Conservation (phyloP, 257 asterid genomes). For the Perilla frutescens region DNA sequence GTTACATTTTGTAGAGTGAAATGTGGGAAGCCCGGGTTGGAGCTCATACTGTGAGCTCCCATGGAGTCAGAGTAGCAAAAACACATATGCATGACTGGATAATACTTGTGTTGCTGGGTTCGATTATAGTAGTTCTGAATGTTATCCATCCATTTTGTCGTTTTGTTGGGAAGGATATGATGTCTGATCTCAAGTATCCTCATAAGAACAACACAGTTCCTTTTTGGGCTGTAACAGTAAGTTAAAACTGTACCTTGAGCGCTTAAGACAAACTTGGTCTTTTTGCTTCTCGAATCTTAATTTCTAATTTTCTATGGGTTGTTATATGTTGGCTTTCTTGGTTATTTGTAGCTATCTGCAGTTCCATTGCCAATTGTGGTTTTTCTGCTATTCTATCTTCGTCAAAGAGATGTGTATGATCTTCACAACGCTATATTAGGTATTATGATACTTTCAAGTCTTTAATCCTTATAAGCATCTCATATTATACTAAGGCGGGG, state of each 20-base stretch:
- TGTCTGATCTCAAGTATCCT: slow-evolving; percentile 83
- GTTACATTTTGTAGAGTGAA: slow-evolving; percentile 51
- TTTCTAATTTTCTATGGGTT: background rate
- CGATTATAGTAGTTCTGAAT: slow-evolving; percentile 48
- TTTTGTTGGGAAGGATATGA: slow-evolving; percentile 90
- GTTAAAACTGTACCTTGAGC: slow-evolving; percentile 37
- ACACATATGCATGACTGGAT: slow-evolving; percentile 85
- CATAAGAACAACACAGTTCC: slow-evolving; percentile 67
- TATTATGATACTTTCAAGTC: slow-evolving; percentile 31
- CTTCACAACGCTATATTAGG: slow-evolving; percentile 87
- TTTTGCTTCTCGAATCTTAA: slow-evolving; percentile 26
- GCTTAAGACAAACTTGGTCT: background rate
- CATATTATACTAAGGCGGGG: background rate
- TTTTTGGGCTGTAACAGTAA: slow-evolving; percentile 74
- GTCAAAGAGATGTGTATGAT: slow-evolving; percentile 78
- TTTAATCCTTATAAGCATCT: slow-evolving; percentile 18
- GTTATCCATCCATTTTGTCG: slow-evolving; percentile 73
- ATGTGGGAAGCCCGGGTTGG: slow-evolving; percentile 63
- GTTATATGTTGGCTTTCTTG: slow-evolving; percentile 31
- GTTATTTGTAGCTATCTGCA: slow-evolving; percentile 55
- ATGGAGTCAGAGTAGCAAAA: slow-evolving; percentile 72
- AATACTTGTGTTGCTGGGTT: slow-evolving; percentile 63
- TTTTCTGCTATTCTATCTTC: slow-evolving; percentile 68
- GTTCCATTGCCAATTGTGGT: slow-evolving; percentile 62
- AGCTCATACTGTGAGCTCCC: slow-evolving; percentile 73